phyloP scores from a whole-genome alignment of 768 basidiomycete genomes.

The Phallus indusiatus region DNA sequence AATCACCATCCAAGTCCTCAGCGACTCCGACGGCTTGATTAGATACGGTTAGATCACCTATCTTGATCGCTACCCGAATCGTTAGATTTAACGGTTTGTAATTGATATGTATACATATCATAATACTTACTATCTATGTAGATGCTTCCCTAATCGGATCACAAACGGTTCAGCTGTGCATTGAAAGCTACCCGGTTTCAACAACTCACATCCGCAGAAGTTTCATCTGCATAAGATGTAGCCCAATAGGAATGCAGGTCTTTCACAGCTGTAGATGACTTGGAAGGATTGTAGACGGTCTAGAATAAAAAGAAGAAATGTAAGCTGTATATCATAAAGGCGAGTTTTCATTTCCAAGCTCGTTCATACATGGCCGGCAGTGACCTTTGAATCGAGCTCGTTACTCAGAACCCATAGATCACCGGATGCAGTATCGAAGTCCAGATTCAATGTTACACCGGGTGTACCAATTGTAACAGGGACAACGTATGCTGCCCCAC shows the following conservation, averaged over 20 bases:
- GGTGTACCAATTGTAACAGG: slow-evolving; percentile 31
- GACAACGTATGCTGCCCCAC: slow-evolving; percentile 28
- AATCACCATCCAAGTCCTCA: slow-evolving; percentile 24
- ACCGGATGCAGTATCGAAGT: slow-evolving; percentile 4
- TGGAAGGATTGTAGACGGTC: slow-evolving; percentile 18
- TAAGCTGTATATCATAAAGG: no score
- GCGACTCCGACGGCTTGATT: slow-evolving; percentile 30
- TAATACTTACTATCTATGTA: slow-evolving; percentile 15
- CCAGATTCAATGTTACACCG: slow-evolving; percentile 26
- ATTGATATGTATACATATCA: no score
- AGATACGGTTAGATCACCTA: slow-evolving; percentile 17
- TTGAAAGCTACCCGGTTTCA: no score
- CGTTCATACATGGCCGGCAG: not conserved
- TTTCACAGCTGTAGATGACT: slow-evolving; percentile 15
- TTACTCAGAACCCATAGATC: not conserved
- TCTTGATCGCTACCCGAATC: slow-evolving; percentile 3
- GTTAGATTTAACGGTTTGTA: no score
- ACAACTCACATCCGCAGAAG: not conserved
- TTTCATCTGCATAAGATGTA: slow-evolving; percentile 18
- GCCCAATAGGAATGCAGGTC: slow-evolving; percentile 14
- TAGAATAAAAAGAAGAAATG: no score
- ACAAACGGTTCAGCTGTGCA: no score
- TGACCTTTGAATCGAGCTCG: slow-evolving; percentile 3
- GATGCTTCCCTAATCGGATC: slow-evolving; percentile 17
- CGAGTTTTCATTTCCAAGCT: no score